Evolutionary conservation across 805 yeast genomes (phyloP), one percentile per base, ranked within the genome.

Genomic region (Lachancea sp.): DNA sequence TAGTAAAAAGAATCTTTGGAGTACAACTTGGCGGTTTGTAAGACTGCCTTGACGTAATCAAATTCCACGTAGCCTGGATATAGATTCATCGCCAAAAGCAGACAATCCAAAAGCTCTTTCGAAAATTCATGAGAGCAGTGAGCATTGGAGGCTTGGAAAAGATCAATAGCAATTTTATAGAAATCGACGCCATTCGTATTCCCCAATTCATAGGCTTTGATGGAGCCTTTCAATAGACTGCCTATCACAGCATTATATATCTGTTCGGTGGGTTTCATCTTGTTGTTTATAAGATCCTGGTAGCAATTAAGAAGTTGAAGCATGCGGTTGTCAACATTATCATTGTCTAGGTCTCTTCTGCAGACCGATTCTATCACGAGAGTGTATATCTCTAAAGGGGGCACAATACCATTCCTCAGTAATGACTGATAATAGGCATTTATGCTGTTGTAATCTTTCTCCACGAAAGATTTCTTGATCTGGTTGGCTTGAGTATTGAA

Each of bases 261-360:
- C 15, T 64, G 65, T 30, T 56, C 51, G 19, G 71, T 67, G 13
- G 92, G 92, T 54, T 75, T 78, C 29, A 75, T 45, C 45, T 66
- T 68, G 47, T 70, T 67, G 18, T 72, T 54, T 28, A 83, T 65
- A 55, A 81, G 63, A 50, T 80, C 88, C 37, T 83, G 83, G 54
- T 83, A 83, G 25, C 80, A 77, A 16, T 77, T 79, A 47, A 83
- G 62, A 43, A 83, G 56, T 40, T 72, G 75, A 2, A 84, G 80
- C 55, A 83, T 66, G 54, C 72, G 74, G 34, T 71, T 72, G 55
- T 83, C 87, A 5, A 75, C 60, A 19, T 78, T 67, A 46, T 70
- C 72, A 41, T 73, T 74, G 41, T 71, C 70, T 28, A 75, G 60
- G 2, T 65, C 51, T 57, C 92, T 69, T 31, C 58, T 45, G 11